Base-by-base conservation (phyloP, 306 rosid species). In the Cicer arietinum region DNA sequence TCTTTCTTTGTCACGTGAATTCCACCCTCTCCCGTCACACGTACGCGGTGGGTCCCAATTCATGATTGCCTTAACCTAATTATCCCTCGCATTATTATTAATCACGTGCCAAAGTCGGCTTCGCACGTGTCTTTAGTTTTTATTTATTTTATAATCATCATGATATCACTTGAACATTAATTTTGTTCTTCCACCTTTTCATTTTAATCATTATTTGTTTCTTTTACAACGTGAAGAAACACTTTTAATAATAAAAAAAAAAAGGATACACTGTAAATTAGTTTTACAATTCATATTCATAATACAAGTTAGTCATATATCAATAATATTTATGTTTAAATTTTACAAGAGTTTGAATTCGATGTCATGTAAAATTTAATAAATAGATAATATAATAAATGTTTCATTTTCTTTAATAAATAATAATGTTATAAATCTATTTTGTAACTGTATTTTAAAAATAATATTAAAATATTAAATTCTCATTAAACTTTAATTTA, bases 21-120 rank as follows among this genome's bases (percentile, higher is more conserved):
- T 92, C 86, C 87, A 88, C 84, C 82, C 85, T 80, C 89, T 74
- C 85, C 17, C 64, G 78, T 76, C 89, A 84, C 94, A 89, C 96
- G 91, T 80, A 47, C 82, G 43, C 60, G 30, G 3, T 0, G 69
- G 84, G 77, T 14, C 75, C 85, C 79, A 75, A 85, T 80, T 72
- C 80, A 80, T 84, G 82, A 73, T 80, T 80, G 71, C 69, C 12
- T n/a, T 40, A 70, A 62, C 77, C 77, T 82, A 81, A 86, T 77
- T 68, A 71, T 68, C 80, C 76, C 42, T 2, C 3, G 37, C 62
- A 20, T 13, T 22, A 22, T 58, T 8, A 58, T 81, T 48, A 1
- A 77, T 83, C 90, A 83, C 86, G 90, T 90, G 88, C 79, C 48
- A 86, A 83, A 88, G 84, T 77, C 78, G 84, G 84, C 77, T 58